Evolutionary conservation across 345 rosid species (phyloP).

Genomic region (Brassica cretica): DNA sequence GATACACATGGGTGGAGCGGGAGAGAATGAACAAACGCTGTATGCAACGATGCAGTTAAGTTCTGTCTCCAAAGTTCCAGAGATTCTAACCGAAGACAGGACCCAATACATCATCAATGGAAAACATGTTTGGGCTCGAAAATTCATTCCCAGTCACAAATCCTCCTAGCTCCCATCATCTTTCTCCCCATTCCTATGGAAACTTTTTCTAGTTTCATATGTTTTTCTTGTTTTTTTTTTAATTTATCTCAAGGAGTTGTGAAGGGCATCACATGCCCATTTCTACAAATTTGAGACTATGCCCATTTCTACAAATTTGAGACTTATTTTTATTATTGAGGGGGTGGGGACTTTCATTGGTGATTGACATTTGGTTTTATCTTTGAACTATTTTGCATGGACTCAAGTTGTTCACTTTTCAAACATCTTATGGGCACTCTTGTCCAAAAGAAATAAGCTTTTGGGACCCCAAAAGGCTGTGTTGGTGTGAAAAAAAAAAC

Average conservation of each 20-base stretch:
- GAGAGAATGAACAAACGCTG: not conserved
- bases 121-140: slow-evolving; percentile 1
- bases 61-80: not conserved
- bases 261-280: not conserved
- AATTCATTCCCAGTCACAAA: not conserved
- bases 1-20: not conserved
- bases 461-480: not conserved
- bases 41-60: not conserved
- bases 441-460: not conserved
- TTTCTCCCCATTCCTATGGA: not conserved
- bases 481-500: not conserved
- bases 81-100: not conserved
- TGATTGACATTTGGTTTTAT: not conserved
- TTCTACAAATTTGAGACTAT: not conserved
- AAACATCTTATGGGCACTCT: not conserved
- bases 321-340: not conserved
- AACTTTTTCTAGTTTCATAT: not conserved
- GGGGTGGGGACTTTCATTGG: not conserved
- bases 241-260: not conserved
- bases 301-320: not conserved
- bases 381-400: not conserved
- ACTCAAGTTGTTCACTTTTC: not conserved
- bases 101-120: not conserved
- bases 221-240: not conserved
- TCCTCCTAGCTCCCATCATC: not conserved